A percentile compares a stretch with the other conserved stretches of the same genome.
These are phyloP conservation scores for Paratinospora sagittata DNA, from an alignment of 164 flowering plant species.

Conservation along the genomic window DNA sequence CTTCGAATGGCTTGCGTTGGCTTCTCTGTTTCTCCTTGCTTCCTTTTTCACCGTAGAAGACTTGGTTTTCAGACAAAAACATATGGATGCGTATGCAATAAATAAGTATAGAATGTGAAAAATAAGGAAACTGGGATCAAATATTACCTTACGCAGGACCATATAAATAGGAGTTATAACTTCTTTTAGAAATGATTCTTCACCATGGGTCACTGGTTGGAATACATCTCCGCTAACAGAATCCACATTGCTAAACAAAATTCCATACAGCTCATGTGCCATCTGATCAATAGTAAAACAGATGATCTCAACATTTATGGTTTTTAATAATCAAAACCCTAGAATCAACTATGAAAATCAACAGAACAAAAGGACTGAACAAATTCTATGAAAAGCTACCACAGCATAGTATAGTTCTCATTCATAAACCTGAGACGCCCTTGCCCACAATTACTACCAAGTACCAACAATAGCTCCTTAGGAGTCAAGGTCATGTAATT, in stretches of 20 bases:
- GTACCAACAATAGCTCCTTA: too few species aligned
- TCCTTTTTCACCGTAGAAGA: conserved; percentile 54
- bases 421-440: too few species aligned
- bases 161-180: conserved; percentile 82
- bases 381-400: too few species aligned
- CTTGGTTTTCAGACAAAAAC: conserved; percentile 11
- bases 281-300: conserved; percentile 39
- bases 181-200: conserved; percentile 64
- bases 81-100: conserved; percentile 1
- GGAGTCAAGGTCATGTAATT: too few species aligned
- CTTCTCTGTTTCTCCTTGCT: conserved; percentile 75
- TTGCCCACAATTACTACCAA: too few species aligned
- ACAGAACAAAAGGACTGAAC: background rate
- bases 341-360: background rate
- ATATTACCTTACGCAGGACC: conserved; percentile 63
- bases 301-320: background rate
- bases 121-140: background rate
- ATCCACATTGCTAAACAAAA: conserved; percentile 41
- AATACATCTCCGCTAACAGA: conserved; percentile 51
- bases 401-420: too few species aligned
- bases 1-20: conserved; percentile 82
- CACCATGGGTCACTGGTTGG: conserved; percentile 44
- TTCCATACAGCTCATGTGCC: conserved; percentile 67
- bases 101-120: conserved; percentile 4
- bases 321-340: background rate